A percentile compares a stretch with the other conserved stretches of the same genome.
Evolutionary conservation across 2,329 filamentous ascomycete species (phyloP).

Genomic region (Bipolaris victoriae): DNA sequence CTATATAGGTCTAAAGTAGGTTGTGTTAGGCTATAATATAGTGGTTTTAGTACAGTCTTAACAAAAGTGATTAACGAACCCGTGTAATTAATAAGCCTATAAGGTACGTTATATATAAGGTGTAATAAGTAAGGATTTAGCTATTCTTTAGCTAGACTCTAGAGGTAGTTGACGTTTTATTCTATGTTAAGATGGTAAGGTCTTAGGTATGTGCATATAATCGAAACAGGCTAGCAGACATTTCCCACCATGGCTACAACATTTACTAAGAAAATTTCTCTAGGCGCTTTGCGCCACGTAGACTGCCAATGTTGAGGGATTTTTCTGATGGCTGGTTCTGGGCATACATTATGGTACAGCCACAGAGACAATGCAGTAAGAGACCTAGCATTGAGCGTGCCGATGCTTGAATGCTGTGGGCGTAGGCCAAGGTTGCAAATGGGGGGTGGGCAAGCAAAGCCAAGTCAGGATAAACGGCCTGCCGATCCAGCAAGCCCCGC

Average conservation of each 20-base stretch:
- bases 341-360: neutral
- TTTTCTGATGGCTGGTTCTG: neutral
- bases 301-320: neutral
- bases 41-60: too few species aligned
- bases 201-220: neutral
- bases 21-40: too few species aligned
- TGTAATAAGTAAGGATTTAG: too few species aligned
- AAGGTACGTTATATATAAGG: too few species aligned
- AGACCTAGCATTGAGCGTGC: slow-evolving; percentile 11
- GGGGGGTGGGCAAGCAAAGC: slow-evolving; percentile 19
- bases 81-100: too few species aligned
- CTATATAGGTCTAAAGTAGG: too few species aligned
- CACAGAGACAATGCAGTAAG: neutral
- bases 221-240: neutral
- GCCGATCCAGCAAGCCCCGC: slow-evolving; percentile 32
- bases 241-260: neutral
- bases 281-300: neutral
- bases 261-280: neutral
- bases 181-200: too few species aligned
- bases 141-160: too few species aligned
- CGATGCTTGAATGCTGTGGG: slow-evolving; percentile 19
- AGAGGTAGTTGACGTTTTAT: too few species aligned
- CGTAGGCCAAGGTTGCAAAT: slow-evolving; percentile 17
- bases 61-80: too few species aligned
- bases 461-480: slow-evolving; percentile 10